A percentile compares a stretch with the other conserved stretches of the same genome.
Evolutionary conservation across 2,329 filamentous ascomycete genomes (phyloP).

Genomic region (Paraphaeosphaeria minitans): DNA sequence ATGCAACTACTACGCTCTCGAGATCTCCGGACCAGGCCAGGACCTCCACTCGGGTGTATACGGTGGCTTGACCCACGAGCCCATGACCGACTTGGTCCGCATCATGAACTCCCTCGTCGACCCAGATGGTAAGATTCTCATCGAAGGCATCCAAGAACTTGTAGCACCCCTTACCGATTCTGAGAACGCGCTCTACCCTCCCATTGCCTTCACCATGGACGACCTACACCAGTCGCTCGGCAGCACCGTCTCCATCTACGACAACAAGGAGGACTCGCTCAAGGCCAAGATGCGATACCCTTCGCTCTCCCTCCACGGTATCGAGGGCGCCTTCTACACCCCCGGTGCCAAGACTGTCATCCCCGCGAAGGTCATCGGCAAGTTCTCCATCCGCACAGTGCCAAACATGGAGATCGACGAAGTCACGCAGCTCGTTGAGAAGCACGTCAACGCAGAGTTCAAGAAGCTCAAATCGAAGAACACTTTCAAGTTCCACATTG

Average conservation of each 20-base stretch:
- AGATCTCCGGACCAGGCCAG: constrained; percentile 86
- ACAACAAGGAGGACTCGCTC: constrained; percentile 87
- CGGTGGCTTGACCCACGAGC: constrained; percentile 93
- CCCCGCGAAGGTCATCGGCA: constrained; percentile 94
- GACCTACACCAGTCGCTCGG: constrained; percentile 91
- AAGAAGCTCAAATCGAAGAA: constrained; percentile 92
- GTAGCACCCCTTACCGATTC: constrained; percentile 87
- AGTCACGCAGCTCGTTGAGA: constrained; percentile 84
- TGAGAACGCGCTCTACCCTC: constrained; percentile 84
- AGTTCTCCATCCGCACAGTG: constrained; percentile 97
- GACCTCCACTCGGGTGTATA: constrained; percentile 98
- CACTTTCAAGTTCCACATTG: constrained; percentile 76
- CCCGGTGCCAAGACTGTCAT: constrained; percentile 98
- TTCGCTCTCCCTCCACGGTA: constrained; percentile 88
- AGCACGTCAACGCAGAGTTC: constrained; percentile 83
- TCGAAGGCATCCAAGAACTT: constrained; percentile 91
- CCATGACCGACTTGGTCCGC: constrained; percentile 93
- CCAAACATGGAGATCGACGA: constrained; percentile 94
- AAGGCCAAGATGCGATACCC: constrained; percentile 97
- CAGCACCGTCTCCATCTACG: constrained; percentile 82
- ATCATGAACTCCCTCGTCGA: constrained; percentile 86
- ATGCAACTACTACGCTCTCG: constrained; percentile 96
- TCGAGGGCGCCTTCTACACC: constrained; percentile 93
- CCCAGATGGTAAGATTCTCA: constrained; percentile 87
- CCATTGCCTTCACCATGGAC: constrained; percentile 95